phyloP scores from a whole-genome alignment of 257 asterid species.

The Solanum sejunctum region DNA sequence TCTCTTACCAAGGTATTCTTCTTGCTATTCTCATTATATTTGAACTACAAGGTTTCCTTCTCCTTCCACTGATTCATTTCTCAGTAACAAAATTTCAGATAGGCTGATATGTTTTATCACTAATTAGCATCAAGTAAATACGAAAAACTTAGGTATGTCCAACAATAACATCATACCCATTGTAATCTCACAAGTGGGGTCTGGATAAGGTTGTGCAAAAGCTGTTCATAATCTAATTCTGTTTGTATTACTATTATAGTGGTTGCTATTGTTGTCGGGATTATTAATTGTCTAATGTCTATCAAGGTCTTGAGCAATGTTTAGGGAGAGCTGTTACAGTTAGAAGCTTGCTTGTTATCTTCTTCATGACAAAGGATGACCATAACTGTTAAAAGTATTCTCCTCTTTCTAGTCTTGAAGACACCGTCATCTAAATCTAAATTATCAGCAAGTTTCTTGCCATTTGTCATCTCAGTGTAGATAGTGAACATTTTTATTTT shows the following conservation, averaged over 20 bases:
- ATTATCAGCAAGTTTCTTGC: not conserved
- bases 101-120: not conserved
- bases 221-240: not conserved
- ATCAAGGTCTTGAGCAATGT: not conserved
- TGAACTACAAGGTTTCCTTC: not conserved
- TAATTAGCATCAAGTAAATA: not conserved
- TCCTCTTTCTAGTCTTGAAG: not conserved
- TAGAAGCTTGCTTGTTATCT: not conserved
- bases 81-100: not conserved
- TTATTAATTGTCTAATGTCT: not conserved
- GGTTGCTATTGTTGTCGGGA: not conserved
- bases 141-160: not conserved
- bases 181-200: not conserved
- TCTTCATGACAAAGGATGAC: not conserved
- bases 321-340: not conserved
- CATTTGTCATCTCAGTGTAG: not conserved
- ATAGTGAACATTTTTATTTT: not conserved
- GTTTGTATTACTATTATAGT: not conserved
- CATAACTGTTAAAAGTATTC: not conserved
- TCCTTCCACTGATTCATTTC: not conserved
- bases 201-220: not conserved
- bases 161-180: not conserved
- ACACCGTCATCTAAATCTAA: not conserved
- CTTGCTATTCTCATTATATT: not conserved
- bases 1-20: not conserved